A percentile compares a stretch with the other conserved stretches of the same genome.
phyloP scores from a whole-genome alignment of 1,284 basidiomycete species.

The Cystobasidiaceae sp. region DNA sequence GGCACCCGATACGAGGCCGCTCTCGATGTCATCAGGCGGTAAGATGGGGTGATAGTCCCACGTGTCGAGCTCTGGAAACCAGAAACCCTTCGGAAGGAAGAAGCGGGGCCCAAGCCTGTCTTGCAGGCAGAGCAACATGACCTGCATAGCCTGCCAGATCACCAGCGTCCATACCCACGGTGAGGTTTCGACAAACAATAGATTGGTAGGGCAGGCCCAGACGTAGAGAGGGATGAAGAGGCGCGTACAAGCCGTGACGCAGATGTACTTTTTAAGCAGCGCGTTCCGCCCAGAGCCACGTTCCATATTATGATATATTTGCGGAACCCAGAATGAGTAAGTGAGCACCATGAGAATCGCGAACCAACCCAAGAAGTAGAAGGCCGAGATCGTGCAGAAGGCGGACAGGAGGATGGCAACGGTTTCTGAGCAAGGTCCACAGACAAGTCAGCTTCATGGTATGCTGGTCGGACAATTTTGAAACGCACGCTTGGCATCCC shows the following conservation, averaged over 20 bases:
- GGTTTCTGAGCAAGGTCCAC: no score
- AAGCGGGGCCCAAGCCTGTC: slow-evolving; percentile 41
- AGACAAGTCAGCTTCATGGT: no score
- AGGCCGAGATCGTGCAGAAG: slow-evolving; percentile 8
- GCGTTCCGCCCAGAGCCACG: slow-evolving; percentile 39
- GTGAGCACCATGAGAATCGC: slow-evolving; percentile 33
- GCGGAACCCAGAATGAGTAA: slow-evolving; percentile 45
- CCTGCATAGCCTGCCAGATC: slow-evolving; percentile 39
- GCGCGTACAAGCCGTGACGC: slow-evolving; percentile 43
- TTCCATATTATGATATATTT: slow-evolving; percentile 43
- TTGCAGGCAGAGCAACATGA: slow-evolving; percentile 41
- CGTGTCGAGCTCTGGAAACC: slow-evolving; percentile 28
- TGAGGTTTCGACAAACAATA: slow-evolving; percentile 41
- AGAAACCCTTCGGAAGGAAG: slow-evolving; percentile 39
- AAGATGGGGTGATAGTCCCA: slow-evolving; percentile 46
- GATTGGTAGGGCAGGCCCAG: slow-evolving; percentile 42
- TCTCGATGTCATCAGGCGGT: slow-evolving; percentile 33
- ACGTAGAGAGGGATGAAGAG: slow-evolving; percentile 45
- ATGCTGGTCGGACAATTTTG: no score
- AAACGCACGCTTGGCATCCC: no score
- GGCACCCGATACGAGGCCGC: slow-evolving; percentile 3
- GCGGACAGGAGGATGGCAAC: slow-evolving; percentile 6
- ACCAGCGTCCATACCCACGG: slow-evolving; percentile 41
- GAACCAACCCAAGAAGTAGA: slow-evolving; percentile 39
- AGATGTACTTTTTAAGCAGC: slow-evolving; percentile 40